These are phyloP conservation scores for Tieghemostelium lacteum DNA, from an alignment of 78 protist species.

Conservation along the genomic window DNA sequence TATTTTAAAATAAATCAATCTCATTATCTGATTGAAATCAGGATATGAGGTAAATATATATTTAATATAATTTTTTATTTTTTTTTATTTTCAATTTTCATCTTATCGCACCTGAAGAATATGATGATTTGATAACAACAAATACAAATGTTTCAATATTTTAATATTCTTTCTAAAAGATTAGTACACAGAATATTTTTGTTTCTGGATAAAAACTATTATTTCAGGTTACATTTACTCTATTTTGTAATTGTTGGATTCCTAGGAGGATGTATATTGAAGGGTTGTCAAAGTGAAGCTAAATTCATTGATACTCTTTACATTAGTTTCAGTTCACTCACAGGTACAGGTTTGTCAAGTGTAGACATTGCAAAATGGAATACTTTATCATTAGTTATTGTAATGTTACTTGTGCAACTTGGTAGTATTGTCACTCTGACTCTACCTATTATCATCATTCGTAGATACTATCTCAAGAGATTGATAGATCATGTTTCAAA, in stretches of 20 bases:
- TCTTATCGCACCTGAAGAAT: too few relatives aligned
- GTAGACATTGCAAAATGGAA: slow-evolving; percentile 25
- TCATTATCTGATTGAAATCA: too few relatives aligned
- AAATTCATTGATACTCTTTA: slow-evolving; percentile 33
- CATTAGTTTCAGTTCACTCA: not conserved
- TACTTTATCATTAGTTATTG: not conserved
- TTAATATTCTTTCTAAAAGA: too few relatives aligned
- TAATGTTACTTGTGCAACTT: not conserved
- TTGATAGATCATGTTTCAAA: too few relatives aligned
- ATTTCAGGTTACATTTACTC: slow-evolving; percentile 40
- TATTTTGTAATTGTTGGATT: slow-evolving; percentile 32
- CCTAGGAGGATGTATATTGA: not conserved
- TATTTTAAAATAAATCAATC: too few relatives aligned
- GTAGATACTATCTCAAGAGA: slow-evolving; percentile 21
- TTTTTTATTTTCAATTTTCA: too few relatives aligned
- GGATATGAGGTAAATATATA: too few relatives aligned
- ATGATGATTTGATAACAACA: too few relatives aligned
- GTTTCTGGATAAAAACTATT: slow-evolving; percentile 43
- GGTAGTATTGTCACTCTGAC: slow-evolving; percentile 43
- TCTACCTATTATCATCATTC: slow-evolving; percentile 22
- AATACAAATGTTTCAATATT: too few relatives aligned
- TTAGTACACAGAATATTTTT: too few relatives aligned
- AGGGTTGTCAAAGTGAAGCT: not conserved
- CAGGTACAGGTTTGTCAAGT: slow-evolving; percentile 28
- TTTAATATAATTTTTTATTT: too few relatives aligned